Conservation (phyloP, 179 eudicot genomes). For the Pouteria campechiana region DNA sequence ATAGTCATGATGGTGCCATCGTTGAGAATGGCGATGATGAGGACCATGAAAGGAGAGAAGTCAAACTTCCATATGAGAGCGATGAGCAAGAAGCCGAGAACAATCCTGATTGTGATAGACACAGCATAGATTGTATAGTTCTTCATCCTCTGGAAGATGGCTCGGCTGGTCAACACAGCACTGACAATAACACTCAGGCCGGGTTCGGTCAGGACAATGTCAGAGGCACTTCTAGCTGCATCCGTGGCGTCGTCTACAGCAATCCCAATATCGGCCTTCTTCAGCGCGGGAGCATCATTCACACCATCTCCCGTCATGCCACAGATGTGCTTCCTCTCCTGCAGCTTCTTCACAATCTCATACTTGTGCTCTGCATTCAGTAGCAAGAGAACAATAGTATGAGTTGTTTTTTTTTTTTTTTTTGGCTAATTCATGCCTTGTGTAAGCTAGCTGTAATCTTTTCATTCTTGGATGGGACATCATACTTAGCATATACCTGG, state of each 20-base stretch:
- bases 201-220: conserved; percentile 82
- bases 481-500: too few relatives aligned
- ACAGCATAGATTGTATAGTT: conserved; percentile 93
- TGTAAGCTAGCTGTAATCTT: too few relatives aligned
- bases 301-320: conserved; percentile 98
- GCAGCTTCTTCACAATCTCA: conserved; percentile 85
- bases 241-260: conserved; percentile 94
- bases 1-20: conserved; percentile 97
- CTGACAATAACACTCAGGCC: conserved; percentile 81
- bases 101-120: conserved; percentile 83
- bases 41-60: conserved; percentile 92
- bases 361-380: conserved; percentile 71
- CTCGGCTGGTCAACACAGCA: conserved; percentile 81
- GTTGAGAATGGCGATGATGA: conserved; percentile 81
- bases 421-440: too few relatives aligned
- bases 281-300: conserved; percentile 86
- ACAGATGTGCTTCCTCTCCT: conserved; percentile 77
- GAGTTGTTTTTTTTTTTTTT: too few relatives aligned
- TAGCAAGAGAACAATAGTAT: too few relatives aligned
- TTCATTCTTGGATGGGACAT: too few relatives aligned
- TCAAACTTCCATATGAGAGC: conserved; percentile 87
- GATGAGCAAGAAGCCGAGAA: conserved; percentile 74
- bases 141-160: conserved; percentile 95
- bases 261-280: conserved; percentile 83
- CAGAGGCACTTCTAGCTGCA: conserved; percentile 86